Base-by-base conservation (phyloP, 805 yeast genomes). In the Teunomyces tritomae region DNA sequence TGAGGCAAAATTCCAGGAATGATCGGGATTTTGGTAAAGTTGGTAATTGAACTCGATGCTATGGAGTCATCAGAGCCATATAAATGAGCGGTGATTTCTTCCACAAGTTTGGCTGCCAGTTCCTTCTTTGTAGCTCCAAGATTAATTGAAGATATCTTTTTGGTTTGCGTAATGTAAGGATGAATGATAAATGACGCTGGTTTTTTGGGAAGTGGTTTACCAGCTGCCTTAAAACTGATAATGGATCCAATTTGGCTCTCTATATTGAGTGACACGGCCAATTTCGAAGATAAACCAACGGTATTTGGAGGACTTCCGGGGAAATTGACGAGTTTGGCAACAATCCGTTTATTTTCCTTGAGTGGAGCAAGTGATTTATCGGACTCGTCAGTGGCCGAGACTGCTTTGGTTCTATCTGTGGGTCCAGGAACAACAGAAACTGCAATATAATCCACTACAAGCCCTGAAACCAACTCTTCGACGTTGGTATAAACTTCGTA, bases 351-450 rank as follows among this genome's bases (percentile, higher is more conserved):
- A 35, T 74, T 67, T 41, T 74, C 80, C 10, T 57, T 55, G 13
- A 64, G 46, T 2, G 55, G 46, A 5, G 46, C 46, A 17, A 37
- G 14, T 7, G 40, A 24, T 9, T 37, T 37, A 11, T 37, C 40
- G 2, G 45, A 13, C 4, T 41, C 37, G 4, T 37, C 39, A 4
- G 39, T 8, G 8, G 13, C 29, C 14, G 47, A 36, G 3, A 41
- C 9, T 2, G 34, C 28, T 35, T 56, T 59, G 17, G 45, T 49
- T 41, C 63, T 64, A n/a, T 57, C 51, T 42, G 58, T 57, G 0
- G 86, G 85, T 0, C 87, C 85, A 2, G 74, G 69, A 1, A 82
- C 59, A 0, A 82, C 63, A 0, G 83, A 74, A 0, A 82, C 81
- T 3, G 74, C 72, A 3, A 79, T 83, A 56, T 63, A 79, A 29